Base-by-base conservation (phyloP, 768 basidiomycete genomes). In the Pisolithus albus region DNA sequence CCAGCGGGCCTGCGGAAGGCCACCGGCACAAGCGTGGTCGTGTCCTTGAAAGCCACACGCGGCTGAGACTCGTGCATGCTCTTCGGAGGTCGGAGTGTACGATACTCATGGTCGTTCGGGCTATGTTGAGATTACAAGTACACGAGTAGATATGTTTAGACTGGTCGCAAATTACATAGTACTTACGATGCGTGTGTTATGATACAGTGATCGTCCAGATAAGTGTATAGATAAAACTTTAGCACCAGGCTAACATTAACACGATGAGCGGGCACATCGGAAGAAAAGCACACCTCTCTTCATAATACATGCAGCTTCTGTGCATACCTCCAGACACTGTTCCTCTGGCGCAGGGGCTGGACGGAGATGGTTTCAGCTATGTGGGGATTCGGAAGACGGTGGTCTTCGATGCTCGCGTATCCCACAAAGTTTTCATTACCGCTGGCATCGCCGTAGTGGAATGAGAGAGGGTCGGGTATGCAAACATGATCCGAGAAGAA, bases 361-460 rank as follows among this genome's bases (percentile, higher is more conserved):
- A 8, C 19, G 46, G 30, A 47, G 23, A 45, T 28, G 46, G 46
- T 32, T 23, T 8, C 24, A 28, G 26, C 23, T 44, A 44, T 16
- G 23, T 44, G 26, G 43, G 34, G 43, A 23, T 23, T 32, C 32
- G 46, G 46, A 47, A 36, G 32, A 47, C 21, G 46, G 23, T 19
- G 15, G 50, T 43, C 24, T 39, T 51, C 51, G 42, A 51, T 41
- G 52, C 48, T 46, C 34, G 55, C 54, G 39, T 26, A 49, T 46
- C 48, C 53, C 44, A 53, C 28, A 3, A 36, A 24, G 47, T 42
- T 64, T 65, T 65, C 64, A 65, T 65, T 65, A 65, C 64, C 64
- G 64, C 50, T 52, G 51, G 56, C 61, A 63, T 64, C 53, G 57
- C 59, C 59, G 55, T 57, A 49, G 59, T 60, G 53, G 64, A 52